Percentiles rank a stretch among this genome's conserved stretches.
Conservation (phyloP, 768 basidiomycete genomes). For the Boletus vermiculosoides region DNA sequence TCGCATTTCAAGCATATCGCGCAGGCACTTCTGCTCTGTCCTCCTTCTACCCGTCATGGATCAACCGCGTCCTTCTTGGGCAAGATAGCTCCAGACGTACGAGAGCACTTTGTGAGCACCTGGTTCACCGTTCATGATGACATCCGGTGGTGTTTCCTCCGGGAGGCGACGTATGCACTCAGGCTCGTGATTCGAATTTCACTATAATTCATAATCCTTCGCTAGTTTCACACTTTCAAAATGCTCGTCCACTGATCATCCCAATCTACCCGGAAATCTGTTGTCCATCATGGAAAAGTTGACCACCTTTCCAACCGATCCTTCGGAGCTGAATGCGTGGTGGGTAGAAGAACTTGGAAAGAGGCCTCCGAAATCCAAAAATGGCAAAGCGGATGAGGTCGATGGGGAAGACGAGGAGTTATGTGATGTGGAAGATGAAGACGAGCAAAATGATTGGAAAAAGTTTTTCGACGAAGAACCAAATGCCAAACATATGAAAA, state of each 20-base stretch:
- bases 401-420: conserved; percentile 34
- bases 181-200: neutral
- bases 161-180: conserved; percentile 64
- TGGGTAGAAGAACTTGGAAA: conserved; percentile 70
- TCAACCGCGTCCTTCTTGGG: conserved; percentile 29
- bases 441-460: conserved; percentile 66
- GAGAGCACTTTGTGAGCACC: conserved; percentile 60
- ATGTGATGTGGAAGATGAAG: conserved; percentile 36
- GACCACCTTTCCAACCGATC: conserved; percentile 70
- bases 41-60: conserved; percentile 41
- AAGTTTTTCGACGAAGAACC: conserved; percentile 77
- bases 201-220: conserved; percentile 2
- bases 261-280: conserved; percentile 47
- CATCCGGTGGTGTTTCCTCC: conserved; percentile 85
- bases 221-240: conserved; percentile 27
- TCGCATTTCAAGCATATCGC: conserved; percentile 67
- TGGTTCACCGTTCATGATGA: conserved; percentile 83
- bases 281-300: conserved; percentile 67
- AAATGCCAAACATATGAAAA: conserved; percentile 35
- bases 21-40: conserved; percentile 59
- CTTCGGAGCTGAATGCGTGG: conserved; percentile 69
- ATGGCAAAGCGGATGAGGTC: conserved; percentile 40
- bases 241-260: conserved; percentile 32
- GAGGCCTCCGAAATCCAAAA: conserved; percentile 53
- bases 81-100: conserved; percentile 55